Evolutionary conservation across 208 protist genomes (phyloP), one percentile per base, ranked within the genome.

Genomic region (Trypanosoma brucei): DNA sequence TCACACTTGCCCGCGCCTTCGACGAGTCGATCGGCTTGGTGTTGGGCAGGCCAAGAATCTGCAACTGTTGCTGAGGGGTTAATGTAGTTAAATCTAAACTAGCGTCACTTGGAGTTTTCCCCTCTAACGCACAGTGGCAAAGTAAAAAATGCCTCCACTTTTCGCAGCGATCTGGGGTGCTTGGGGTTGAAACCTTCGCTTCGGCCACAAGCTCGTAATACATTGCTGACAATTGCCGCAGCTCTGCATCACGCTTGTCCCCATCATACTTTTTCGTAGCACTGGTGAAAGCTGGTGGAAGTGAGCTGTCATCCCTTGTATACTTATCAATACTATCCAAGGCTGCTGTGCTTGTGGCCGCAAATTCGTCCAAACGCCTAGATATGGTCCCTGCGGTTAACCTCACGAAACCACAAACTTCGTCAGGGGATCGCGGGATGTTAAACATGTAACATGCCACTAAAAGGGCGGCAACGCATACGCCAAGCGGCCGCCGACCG

Each of bases 131-230:
- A 61, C 84, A 91, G 68, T 95, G 84, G 33, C 77, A 60, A 38
- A 68, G 8, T 51, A 95, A 75, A 64, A 95, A 95, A 14, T 56
- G 72, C 13, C 78, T 73, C 86, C 89, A 95, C 64, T 84, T 86
- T 46, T 79, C 74, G 54, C 86, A 91, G 2, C 89, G 75, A 59
- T 93, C 84, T 46, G 69, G 68, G 5, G 89, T 95, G 2, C 83
- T 69, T 3, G 84, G 84, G 52, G 72, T 55, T 48, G 84, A 91
- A 31, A 76, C 76, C 65, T 93, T 93, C 35, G 89, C 89, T 77
- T 93, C 86, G 2, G 81, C 64, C 1, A 95, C 83, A 39, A 95
- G 83, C 59, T 90, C 84, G 62, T 92, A 95, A 63, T 93, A 95
- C 44, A 88, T 68, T 35, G 81, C 61, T 22, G 89, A 85, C 7